Evolutionary conservation across 331 rosid genomes (phyloP).

Genomic region (Saraca asoca): DNA sequence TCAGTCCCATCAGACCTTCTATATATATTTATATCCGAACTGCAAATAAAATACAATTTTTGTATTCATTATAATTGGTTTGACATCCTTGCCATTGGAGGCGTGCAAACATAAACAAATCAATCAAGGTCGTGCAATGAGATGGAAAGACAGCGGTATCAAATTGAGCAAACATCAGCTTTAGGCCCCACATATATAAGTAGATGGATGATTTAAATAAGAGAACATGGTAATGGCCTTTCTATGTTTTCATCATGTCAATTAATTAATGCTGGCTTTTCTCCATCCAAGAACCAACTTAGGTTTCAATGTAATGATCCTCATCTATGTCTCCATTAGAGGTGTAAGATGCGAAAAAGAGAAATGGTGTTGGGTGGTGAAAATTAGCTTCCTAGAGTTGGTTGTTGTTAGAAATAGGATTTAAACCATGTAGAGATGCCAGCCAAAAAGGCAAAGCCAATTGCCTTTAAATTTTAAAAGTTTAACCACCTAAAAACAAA

Average conservation of each 20-base stretch:
- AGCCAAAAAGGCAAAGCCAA: slow-evolving; percentile 32
- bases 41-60: background rate
- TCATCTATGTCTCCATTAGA: slow-evolving; percentile 6
- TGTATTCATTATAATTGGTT: too few relatives aligned
- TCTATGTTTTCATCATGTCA: slow-evolving; percentile 27
- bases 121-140: slow-evolving; percentile 32
- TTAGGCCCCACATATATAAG: slow-evolving; percentile 42
- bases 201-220: slow-evolving; percentile 33
- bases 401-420: slow-evolving; percentile 37
- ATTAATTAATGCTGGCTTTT: slow-evolving; percentile 34
- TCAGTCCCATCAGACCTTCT: slow-evolving; percentile 14
- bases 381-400: background rate
- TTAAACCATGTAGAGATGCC: slow-evolving; percentile 33
- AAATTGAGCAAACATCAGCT: slow-evolving; percentile 37
- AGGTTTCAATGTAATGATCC: slow-evolving; percentile 39
- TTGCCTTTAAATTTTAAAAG: slow-evolving; percentile 31
- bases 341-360: slow-evolving; percentile 20
- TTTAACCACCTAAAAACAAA: slow-evolving; percentile 41
- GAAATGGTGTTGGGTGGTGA: slow-evolving; percentile 25
- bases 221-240: slow-evolving; percentile 25
- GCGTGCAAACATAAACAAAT: slow-evolving; percentile 17
- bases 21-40: background rate
- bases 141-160: slow-evolving; percentile 39
- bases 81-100: too few relatives aligned
- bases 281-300: slow-evolving; percentile 29